These are phyloP conservation scores for Fusarium sp. DNA, from an alignment of 2,329 filamentous ascomycete species.

Conservation along the genomic window DNA sequence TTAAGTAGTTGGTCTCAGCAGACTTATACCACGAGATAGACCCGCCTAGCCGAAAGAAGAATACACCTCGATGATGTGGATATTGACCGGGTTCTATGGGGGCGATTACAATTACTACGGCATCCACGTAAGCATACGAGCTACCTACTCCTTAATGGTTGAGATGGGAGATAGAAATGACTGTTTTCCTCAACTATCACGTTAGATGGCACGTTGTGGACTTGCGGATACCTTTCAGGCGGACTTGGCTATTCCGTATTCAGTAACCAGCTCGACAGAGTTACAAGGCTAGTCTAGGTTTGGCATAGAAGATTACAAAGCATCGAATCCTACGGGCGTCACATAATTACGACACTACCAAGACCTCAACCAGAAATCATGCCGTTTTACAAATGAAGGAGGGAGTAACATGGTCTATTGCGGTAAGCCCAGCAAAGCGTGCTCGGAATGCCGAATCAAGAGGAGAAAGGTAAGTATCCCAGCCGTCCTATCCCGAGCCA, in stretches of 20 bases:
- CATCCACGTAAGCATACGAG: fast-evolving
- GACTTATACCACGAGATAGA: neutral
- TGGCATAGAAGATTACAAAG: neutral
- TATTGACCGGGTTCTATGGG: fast-evolving
- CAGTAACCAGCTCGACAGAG: neutral
- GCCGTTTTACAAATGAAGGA: neutral
- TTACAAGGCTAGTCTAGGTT: neutral
- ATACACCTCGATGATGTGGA: neutral
- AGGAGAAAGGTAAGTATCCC: neutral
- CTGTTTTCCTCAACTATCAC: too few species aligned
- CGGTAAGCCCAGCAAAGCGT: neutral
- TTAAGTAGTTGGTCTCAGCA: neutral
- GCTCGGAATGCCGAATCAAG: neutral
- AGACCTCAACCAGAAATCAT: neutral
- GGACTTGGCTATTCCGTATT: neutral
- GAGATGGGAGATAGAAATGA: neutral
- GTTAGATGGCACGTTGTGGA: neutral
- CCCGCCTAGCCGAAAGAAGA: neutral
- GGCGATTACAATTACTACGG: fast-evolving
- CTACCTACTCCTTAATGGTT: fast-evolving
- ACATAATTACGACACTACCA: neutral
- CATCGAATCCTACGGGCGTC: fast-evolving
- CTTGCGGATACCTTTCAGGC: neutral
- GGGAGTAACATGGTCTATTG: neutral
- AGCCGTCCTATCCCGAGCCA: fast-evolving